Percentiles rank a stretch among this genome's conserved stretches.
These are phyloP conservation scores for Ampelocalamus luodianensis DNA, from an alignment of 176 grass and related monocot genomes.

Conservation along the genomic window DNA sequence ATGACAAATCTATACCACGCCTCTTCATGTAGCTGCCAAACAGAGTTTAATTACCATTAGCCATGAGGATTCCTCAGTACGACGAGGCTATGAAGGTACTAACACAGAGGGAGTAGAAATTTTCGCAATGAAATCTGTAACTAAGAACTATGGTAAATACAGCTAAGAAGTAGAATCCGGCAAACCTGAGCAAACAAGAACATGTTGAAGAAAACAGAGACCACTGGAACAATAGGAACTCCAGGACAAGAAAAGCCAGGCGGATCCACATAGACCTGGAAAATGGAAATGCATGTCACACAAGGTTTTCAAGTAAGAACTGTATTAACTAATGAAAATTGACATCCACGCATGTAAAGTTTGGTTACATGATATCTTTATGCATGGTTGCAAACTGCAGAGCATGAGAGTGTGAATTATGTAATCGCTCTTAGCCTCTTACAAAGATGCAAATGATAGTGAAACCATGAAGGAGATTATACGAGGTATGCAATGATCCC, in stretches of 20 bases:
- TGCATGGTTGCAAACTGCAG: neutral
- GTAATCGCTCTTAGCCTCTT: neutral
- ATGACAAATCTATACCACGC: conserved; percentile 94
- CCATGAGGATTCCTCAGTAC: conserved; percentile 9
- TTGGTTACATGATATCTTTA: neutral
- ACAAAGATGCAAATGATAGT: conserved; percentile 3
- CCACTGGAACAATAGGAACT: conserved; percentile 73
- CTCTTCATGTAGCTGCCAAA: conserved; percentile 92
- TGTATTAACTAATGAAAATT: neutral
- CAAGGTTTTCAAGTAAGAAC: conserved; percentile 8
- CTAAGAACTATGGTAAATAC: conserved; percentile 3
- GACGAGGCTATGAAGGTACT: neutral
- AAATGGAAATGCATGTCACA: conserved; percentile 41
- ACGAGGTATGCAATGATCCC: neutral
- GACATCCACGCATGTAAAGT: neutral
- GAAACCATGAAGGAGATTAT: conserved; percentile 4
- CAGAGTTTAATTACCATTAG: conserved; percentile 19
- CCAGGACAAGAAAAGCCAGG: conserved; percentile 89
- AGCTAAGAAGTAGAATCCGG: neutral
- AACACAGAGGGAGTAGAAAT: neutral
- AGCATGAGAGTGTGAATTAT: conserved; percentile 3
- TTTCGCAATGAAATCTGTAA: conserved; percentile 5
- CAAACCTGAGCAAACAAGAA: conserved; percentile 88
- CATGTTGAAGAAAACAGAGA: conserved; percentile 96
- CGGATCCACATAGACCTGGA: conserved; percentile 76